Base-by-base conservation (phyloP, 106 monocot species). In the Platanthera guangdongensis region DNA sequence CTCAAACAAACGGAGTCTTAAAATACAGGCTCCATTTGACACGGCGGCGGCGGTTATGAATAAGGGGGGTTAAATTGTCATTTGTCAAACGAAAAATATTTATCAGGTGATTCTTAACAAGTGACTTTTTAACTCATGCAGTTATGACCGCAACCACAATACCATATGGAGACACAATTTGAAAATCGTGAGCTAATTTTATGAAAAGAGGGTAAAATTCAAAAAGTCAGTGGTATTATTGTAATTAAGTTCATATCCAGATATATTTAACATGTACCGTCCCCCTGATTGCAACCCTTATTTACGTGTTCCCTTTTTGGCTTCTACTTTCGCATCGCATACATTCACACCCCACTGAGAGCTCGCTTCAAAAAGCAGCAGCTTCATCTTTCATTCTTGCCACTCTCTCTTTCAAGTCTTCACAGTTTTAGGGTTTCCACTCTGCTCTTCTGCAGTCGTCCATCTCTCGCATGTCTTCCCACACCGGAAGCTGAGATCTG, bases 351-450 rank as follows among this genome's bases (percentile, higher is more conserved):
- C 59, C 32, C 65, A 65, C 30, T 65, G 65, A 65, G 25, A 65
- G 30, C 11, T 65, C 32, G 65, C 65, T 60, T 60, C 65, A 9
- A 22, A 65, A 32, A 65, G 30, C 65, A 65, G 65, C 65, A 65
- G 65, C 65, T 65, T 65, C 12, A 10, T 1, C 65, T 65, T 63
- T 22, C 22, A 18, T 62, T 62, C 4, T 62, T 21, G 8, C 7
- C 59, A 7, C 19, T 4, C 59, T 5, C 59, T 60, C 11, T 60
- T 39, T 39, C 39, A 39, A 39, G 39, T 21, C 59, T 65, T 30
- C 39, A 11, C 65, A 25, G 25, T 15, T 32, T 25, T 65, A 65
- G 65, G 65, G 25, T 65, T 65, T 32, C 32, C 32, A 1, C 39
- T 21, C 8, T 65, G 5, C 32, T 65, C 65, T 6, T 65, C 65